Percentiles rank a stretch among this genome's conserved stretches.
Conservation (phyloP, 192 early-diverging fungal genomes). For the Coemansia erecta region DNA sequence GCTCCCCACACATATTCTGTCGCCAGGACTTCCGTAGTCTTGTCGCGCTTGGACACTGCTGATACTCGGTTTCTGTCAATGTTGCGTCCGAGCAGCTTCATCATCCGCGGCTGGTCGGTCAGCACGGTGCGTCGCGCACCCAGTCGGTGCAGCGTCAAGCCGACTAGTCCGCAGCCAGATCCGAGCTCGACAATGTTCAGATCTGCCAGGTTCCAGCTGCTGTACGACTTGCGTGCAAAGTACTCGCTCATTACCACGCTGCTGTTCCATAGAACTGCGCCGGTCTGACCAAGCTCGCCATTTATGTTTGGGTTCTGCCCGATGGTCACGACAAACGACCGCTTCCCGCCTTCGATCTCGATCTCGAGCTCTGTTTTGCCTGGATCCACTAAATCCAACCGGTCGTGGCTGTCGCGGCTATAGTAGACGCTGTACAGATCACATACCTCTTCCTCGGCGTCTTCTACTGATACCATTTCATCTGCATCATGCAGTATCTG, state of each 20-base stretch:
- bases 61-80: conserved; percentile 8
- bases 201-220: conserved; percentile 13
- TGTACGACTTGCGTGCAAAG: conserved; percentile 7
- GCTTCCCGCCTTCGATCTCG: conserved; percentile 19
- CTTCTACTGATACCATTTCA: conserved; percentile 10
- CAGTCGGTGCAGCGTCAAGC: conserved; percentile 30
- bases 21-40: conserved; percentile 5
- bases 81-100: conserved; percentile 29
- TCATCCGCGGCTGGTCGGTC: conserved; percentile 44
- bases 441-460: conserved; percentile 43
- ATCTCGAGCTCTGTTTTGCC: conserved; percentile 27
- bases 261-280: conserved; percentile 49
- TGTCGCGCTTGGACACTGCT: not conserved
- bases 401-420: conserved; percentile 8
- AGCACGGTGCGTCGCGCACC: conserved; percentile 29
- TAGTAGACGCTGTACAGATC: conserved; percentile 52
- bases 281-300: conserved; percentile 41
- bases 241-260: conserved; percentile 41
- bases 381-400: conserved; percentile 21
- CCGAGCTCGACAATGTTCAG: conserved; percentile 36
- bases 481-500: conserved; percentile 4
- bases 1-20: conserved; percentile 40
- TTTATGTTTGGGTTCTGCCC: conserved; percentile 49
- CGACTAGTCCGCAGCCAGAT: conserved; percentile 45
- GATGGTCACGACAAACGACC: conserved; percentile 21